Conservation (phyloP, 108 stramenopile genomes). For the Conticribra weissflogii region DNA sequence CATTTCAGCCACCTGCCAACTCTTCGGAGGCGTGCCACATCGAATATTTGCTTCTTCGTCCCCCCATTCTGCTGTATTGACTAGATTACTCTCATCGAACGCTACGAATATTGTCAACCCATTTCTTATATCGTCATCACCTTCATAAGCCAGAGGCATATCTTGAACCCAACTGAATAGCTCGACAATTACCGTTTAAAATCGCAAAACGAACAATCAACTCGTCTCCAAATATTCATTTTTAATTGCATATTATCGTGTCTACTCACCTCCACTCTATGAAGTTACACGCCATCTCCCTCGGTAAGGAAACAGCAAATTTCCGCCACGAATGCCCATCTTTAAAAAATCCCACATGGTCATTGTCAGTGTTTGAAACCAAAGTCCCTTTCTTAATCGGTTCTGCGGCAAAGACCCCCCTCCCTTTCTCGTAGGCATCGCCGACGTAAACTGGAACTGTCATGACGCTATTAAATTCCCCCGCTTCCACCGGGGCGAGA, state of each 20-base stretch:
- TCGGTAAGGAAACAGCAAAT: conserved; percentile 33
- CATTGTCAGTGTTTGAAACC: conserved; percentile 30
- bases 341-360: conserved; percentile 34
- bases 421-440: conserved; percentile 38
- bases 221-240: too few species aligned
- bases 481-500: conserved; percentile 17
- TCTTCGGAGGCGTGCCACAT: conserved; percentile 10
- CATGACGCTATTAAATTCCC: conserved; percentile 9
- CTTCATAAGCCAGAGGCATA: conserved; percentile 6
- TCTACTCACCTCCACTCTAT: conserved; percentile 20
- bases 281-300: conserved; percentile 35
- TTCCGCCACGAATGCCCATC: conserved; percentile 41
- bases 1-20: background rate
- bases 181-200: background rate
- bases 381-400: conserved; percentile 25
- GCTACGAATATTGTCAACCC: conserved; percentile 37
- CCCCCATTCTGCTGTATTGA: conserved; percentile 40
- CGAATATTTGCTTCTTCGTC: conserved; percentile 29
- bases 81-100: conserved; percentile 37
- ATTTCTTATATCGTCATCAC: conserved; percentile 29
- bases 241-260: background rate
- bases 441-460: conserved; percentile 30
- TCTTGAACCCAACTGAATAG: conserved; percentile 21
- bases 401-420: conserved; percentile 38
- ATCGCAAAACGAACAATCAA: background rate